These are phyloP conservation scores for Boehmeria nivea DNA, from an alignment of 306 rosid species.

Conservation along the genomic window DNA sequence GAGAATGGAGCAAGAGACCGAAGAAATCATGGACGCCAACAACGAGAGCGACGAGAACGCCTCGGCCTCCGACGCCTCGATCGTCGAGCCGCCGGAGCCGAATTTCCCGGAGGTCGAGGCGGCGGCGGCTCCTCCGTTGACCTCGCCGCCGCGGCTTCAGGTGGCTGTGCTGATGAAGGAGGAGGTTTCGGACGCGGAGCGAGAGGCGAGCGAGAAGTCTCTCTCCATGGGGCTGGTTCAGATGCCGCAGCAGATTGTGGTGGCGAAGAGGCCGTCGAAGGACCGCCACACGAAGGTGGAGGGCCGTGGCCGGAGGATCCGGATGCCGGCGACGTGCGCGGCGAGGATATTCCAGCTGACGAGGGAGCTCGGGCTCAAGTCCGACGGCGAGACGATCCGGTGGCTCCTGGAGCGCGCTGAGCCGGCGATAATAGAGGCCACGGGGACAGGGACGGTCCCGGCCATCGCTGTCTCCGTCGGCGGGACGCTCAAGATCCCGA, in stretches of 20 bases:
- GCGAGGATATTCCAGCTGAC: constrained; percentile 84
- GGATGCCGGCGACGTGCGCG: constrained; percentile 82
- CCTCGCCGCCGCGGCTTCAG: no score
- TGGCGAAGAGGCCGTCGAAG: constrained; percentile 39
- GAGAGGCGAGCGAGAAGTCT: constrained; percentile 21
- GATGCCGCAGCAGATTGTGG: neutral
- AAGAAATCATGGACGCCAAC: constrained; percentile 8
- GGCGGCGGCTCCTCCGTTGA: constrained; percentile 9
- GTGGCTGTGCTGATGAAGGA: constrained; percentile 39
- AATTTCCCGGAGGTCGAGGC: constrained; percentile 11
- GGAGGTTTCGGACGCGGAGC: constrained; percentile 38
- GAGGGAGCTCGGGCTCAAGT: constrained; percentile 66
- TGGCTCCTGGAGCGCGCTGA: constrained; percentile 80
- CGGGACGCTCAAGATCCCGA: constrained; percentile 74
- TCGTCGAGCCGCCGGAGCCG: constrained; percentile 12
- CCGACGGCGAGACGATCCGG: constrained; percentile 89
- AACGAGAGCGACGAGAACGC: neutral
- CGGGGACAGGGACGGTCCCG: constrained; percentile 79
- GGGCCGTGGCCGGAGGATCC: constrained; percentile 81
- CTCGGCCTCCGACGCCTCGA: constrained; percentile 23
- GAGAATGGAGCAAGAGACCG: constrained; percentile 16
- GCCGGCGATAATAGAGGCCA: constrained; percentile 65
- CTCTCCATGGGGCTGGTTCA: constrained; percentile 31
- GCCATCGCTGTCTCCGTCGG: constrained; percentile 81
- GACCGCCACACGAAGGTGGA: constrained; percentile 94